Evolutionary conservation across 371 early-diverging fungal genomes (phyloP).

Genomic region (Polyrhizophydium stewartii): DNA sequence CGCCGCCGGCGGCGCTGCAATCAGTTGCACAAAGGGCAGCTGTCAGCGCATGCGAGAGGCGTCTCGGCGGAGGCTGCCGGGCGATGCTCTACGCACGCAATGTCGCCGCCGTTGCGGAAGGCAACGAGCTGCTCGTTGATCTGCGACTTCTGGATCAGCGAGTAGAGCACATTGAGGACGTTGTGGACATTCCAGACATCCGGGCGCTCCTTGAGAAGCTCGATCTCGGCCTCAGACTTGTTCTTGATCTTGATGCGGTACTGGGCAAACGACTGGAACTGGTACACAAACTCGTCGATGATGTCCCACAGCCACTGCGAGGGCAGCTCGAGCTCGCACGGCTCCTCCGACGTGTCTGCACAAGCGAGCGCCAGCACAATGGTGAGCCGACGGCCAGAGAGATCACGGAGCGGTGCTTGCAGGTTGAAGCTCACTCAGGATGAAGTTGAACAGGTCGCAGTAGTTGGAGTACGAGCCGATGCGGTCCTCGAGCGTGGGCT

Average conservation of each 20-base stretch:
- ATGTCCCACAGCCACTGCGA: conserved; percentile 99
- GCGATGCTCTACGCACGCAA: conserved; percentile 41
- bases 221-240: conserved; percentile 78
- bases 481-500: conserved; percentile 84
- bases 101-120: conserved; percentile 83
- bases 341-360: conserved; percentile 21
- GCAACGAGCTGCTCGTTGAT: conserved; percentile 90
- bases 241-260: conserved; percentile 81
- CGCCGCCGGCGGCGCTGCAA: conserved; percentile 34
- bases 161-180: conserved; percentile 91
- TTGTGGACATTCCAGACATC: conserved; percentile 92
- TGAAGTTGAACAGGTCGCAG: conserved; percentile 93
- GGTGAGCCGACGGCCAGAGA: background rate
- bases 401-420: background rate
- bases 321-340: conserved; percentile 71
- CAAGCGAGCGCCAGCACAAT: no score
- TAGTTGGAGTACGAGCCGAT: conserved; percentile 93
- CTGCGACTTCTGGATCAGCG: conserved; percentile 86
- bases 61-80: background rate
- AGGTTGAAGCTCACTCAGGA: conserved; percentile 62
- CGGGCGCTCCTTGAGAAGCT: conserved; percentile 67
- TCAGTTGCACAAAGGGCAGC: background rate
- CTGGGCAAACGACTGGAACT: conserved; percentile 95
- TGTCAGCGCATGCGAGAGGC: no score
- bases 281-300: conserved; percentile 97